Conservation (phyloP, 345 rosid species). For the Xanthoceras sorbifolium region DNA sequence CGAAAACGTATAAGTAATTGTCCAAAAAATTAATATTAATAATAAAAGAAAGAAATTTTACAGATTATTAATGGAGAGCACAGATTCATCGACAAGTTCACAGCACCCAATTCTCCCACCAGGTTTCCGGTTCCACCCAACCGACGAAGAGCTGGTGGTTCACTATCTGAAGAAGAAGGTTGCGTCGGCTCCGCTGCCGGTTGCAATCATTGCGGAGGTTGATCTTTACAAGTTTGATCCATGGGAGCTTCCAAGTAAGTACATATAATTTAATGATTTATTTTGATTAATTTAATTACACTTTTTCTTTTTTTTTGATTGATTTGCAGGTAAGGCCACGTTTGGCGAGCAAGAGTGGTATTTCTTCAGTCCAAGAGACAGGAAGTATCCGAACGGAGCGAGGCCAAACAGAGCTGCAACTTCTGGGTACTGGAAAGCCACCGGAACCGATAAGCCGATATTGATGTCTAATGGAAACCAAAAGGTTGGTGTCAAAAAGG, state of each 20-base stretch:
- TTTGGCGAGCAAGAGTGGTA: slow-evolving; percentile 61
- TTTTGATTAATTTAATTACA: too few species aligned
- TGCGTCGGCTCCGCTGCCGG: slow-evolving; percentile 43
- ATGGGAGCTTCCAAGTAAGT: slow-evolving; percentile 55
- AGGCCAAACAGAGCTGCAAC: slow-evolving; percentile 60
- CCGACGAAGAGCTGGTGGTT: slow-evolving; percentile 52
- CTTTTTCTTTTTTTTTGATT: not conserved
- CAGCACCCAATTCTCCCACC: slow-evolving; percentile 48
- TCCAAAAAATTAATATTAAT: not conserved
- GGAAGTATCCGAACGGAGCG: slow-evolving; percentile 56
- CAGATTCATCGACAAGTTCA: slow-evolving; percentile 33
- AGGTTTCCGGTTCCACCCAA: slow-evolving; percentile 60
- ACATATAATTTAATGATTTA: too few species aligned
- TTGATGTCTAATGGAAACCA: slow-evolving; percentile 35
- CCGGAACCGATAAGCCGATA: slow-evolving; percentile 55
- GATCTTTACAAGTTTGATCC: slow-evolving; percentile 59
- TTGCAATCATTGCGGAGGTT: slow-evolving; percentile 51
- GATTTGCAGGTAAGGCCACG: slow-evolving; percentile 44
- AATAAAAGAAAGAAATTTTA: too few species aligned
- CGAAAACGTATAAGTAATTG: not conserved
- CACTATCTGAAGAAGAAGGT: slow-evolving; percentile 53
- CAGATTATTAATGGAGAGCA: slow-evolving; percentile 43
- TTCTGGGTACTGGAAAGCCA: slow-evolving; percentile 62
- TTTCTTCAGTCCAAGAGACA: slow-evolving; percentile 53
- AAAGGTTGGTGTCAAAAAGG: slow-evolving; percentile 56